Conservation (phyloP, 1,139 yeast genomes). For the Saccharomyces hybrid region DNA sequence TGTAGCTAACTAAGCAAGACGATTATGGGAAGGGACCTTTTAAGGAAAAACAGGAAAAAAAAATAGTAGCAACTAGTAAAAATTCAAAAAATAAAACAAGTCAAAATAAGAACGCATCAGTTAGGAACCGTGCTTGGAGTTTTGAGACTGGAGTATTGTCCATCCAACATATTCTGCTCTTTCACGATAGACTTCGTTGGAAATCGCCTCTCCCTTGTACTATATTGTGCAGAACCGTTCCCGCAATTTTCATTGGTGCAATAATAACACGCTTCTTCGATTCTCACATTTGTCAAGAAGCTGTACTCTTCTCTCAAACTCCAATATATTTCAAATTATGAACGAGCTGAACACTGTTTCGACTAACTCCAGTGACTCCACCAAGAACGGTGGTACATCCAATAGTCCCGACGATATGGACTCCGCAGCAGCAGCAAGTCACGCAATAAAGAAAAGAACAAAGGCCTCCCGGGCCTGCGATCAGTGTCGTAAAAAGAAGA, state of each 20-base stretch:
- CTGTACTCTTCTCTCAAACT: neutral
- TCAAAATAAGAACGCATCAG: neutral
- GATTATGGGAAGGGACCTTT: neutral
- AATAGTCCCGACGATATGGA: conserved; percentile 43
- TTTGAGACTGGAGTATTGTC: neutral
- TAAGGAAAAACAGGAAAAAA: neutral
- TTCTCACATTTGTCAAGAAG: neutral
- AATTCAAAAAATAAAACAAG: neutral
- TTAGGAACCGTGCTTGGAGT: neutral
- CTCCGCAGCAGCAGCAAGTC: conserved; percentile 47
- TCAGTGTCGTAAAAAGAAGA: conserved; percentile 33
- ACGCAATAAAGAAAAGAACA: conserved; percentile 30
- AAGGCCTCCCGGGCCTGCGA: conserved; percentile 34
- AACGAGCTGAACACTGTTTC: conserved; percentile 6
- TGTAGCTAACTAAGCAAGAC: neutral
- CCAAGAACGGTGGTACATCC: conserved; percentile 14
- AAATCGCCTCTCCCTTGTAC: neutral
- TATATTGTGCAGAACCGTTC: neutral
- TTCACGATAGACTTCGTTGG: neutral
- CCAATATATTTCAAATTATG: conserved; percentile 1
- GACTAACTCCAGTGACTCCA: conserved; percentile 8
- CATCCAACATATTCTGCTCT: neutral
- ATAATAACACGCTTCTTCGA: neutral
- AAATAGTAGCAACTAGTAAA: neutral
- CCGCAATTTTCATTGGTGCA: neutral